Conservation (phyloP, 352 stramenopile species). For the Phytophthora sp. region DNA sequence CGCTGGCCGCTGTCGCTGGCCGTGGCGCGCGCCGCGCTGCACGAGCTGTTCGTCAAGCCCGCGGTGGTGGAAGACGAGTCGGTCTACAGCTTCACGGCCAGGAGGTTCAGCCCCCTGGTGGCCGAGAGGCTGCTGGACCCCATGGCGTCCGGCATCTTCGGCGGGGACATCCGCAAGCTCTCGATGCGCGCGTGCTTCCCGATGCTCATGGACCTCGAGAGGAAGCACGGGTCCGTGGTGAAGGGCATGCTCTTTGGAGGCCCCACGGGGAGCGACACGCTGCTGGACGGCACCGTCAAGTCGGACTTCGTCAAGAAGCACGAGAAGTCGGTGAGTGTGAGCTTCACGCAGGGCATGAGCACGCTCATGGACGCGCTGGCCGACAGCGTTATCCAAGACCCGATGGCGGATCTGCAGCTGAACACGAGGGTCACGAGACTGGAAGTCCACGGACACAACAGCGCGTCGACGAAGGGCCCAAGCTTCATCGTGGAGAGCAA, state of each 20-base stretch:
- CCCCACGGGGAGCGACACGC: conserved; percentile 27
- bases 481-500: conserved; percentile 53
- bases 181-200: conserved; percentile 85
- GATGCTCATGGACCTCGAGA: conserved; percentile 81
- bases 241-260: conserved; percentile 71
- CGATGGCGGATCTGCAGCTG: conserved; percentile 48
- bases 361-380: conserved; percentile 68
- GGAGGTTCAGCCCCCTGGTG: conserved; percentile 81
- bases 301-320: conserved; percentile 74
- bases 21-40: conserved; percentile 63
- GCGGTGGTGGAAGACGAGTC: conserved; percentile 70
- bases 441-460: conserved; percentile 20
- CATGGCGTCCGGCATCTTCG: conserved; percentile 87
- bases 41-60: conserved; percentile 63
- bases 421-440: conserved; percentile 46
- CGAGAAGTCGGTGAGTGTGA: conserved; percentile 84
- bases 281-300: conserved; percentile 75
- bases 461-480: conserved; percentile 10
- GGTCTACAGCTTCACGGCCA: conserved; percentile 78
- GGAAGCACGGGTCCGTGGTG: conserved; percentile 78
- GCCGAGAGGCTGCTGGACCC: conserved; percentile 83
- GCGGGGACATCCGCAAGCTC: conserved; percentile 80
- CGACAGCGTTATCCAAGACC: conserved; percentile 45
- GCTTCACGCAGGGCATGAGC: conserved; percentile 81
- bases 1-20: conserved; percentile 64